A percentile compares a stretch with the other conserved stretches of the same genome.
Conservation (phyloP, 495 filamentous ascomycete species). For the Lasiosphaeria miniovina region DNA sequence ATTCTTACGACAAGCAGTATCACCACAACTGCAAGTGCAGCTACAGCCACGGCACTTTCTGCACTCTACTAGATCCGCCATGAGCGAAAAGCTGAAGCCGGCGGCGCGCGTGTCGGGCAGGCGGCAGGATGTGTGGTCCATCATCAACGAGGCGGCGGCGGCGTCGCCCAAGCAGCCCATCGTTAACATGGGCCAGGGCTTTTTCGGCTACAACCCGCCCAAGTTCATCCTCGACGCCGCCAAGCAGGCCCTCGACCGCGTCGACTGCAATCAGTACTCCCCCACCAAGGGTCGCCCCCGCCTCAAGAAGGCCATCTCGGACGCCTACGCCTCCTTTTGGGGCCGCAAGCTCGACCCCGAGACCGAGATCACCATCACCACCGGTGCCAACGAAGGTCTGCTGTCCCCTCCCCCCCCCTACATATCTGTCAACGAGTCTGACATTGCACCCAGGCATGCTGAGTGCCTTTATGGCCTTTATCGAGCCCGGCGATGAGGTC, state of each 20-base stretch:
- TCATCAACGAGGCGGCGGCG: constrained; percentile 85
- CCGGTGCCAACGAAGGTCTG: constrained; percentile 87
- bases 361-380: constrained; percentile 91
- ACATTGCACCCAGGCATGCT: constrained; percentile 61
- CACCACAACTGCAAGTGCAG: neutral
- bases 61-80: constrained; percentile 22
- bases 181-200: constrained; percentile 95
- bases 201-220: constrained; percentile 97
- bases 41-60: constrained; percentile 13
- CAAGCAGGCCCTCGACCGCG: constrained; percentile 81
- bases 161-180: constrained; percentile 88
- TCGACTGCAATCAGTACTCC: constrained; percentile 98
- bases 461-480: constrained; percentile 94
- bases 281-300: constrained; percentile 90
- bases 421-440: neutral
- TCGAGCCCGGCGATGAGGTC: constrained; percentile 92
- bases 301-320: constrained; percentile 84
- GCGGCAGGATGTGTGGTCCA: constrained; percentile 94
- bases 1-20: neutral
- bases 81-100: constrained; percentile 54
- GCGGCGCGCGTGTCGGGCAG: constrained; percentile 76
- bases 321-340: constrained; percentile 85
- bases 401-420: neutral
- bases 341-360: constrained; percentile 76
- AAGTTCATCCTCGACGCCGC: constrained; percentile 88